These are phyloP conservation scores for Infundibulicybe gibba DNA, from an alignment of 768 basidiomycete species.

Conservation along the genomic window DNA sequence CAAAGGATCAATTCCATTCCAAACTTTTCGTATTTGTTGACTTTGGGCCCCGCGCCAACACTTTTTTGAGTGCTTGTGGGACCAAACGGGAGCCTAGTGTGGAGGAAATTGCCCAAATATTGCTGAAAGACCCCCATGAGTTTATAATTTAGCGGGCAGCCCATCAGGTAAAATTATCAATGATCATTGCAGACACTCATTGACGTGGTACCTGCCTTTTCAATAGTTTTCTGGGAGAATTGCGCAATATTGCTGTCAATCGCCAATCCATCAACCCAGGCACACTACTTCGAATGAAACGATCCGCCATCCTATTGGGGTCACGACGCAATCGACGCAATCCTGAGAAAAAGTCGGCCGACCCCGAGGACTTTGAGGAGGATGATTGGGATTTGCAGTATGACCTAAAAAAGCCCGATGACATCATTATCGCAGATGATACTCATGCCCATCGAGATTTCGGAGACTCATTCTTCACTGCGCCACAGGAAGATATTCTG, in stretches of 20 bases:
- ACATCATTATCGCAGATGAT: conserved; percentile 86
- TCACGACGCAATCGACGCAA: conserved; percentile 53
- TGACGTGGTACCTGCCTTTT: neutral
- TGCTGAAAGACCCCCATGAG: conserved; percentile 62
- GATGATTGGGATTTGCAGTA: conserved; percentile 74
- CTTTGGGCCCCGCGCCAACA: conserved; percentile 78
- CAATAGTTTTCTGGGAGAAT: conserved; percentile 73
- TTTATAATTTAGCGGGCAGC: conserved; percentile 75
- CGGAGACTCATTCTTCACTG: conserved; percentile 68
- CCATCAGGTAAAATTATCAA: conserved; percentile 49
- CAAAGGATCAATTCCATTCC: conserved; percentile 61
- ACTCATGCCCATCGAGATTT: conserved; percentile 78
- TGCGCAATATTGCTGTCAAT: conserved; percentile 87
- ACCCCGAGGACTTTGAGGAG: conserved; percentile 49
- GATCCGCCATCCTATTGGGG: conserved; percentile 69
- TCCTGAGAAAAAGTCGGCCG: conserved; percentile 18
- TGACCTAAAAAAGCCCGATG: conserved; percentile 63
- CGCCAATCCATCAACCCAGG: conserved; percentile 44
- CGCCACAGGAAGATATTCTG: conserved; percentile 87
- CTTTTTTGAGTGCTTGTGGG: conserved; percentile 84
- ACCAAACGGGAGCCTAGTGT: conserved; percentile 85
- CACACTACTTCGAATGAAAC: conserved; percentile 65
- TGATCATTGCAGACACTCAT: neutral
- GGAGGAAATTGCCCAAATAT: conserved; percentile 70
- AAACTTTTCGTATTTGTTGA: conserved; percentile 87